These are phyloP conservation scores for Paracamarosporium sp. DNA, from an alignment of 2,329 filamentous ascomycete genomes.

Conservation along the genomic window DNA sequence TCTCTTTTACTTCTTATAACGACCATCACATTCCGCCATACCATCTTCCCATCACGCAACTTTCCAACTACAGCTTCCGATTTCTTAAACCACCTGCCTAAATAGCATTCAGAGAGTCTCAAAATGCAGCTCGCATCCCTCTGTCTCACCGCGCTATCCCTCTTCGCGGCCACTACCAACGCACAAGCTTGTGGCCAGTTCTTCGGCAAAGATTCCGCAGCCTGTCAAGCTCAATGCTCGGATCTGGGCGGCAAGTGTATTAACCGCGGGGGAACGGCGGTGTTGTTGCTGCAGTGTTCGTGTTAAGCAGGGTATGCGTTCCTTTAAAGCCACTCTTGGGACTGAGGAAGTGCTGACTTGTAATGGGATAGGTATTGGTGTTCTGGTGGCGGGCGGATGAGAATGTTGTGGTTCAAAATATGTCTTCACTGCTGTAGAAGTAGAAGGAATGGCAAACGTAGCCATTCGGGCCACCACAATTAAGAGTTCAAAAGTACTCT, in stretches of 20 bases:
- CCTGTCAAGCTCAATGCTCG: slow-evolving; percentile 7
- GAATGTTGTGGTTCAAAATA: background rate
- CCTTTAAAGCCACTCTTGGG: too few species aligned
- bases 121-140: slow-evolving; percentile 7
- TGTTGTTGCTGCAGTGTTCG: background rate
- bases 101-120: background rate
- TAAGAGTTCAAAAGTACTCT: too few species aligned
- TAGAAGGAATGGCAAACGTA: too few species aligned
- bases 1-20: too few species aligned
- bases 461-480: too few species aligned
- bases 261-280: slow-evolving; percentile 1
- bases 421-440: too few species aligned
- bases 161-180: background rate
- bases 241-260: slow-evolving; percentile 6
- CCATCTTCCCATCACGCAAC: background rate
- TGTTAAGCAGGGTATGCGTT: slow-evolving; percentile 4
- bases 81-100: background rate
- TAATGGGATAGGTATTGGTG: too few species aligned
- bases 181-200: slow-evolving; percentile 7
- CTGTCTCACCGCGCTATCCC: background rate
- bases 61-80: background rate
- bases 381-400: background rate
- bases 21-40: too few species aligned
- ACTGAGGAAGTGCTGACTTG: background rate
- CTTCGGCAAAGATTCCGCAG: slow-evolving; percentile 6